A percentile compares a stretch with the other conserved stretches of the same genome.
These are phyloP conservation scores for Alternaria novae-zelandiae DNA, from an alignment of 2,329 filamentous ascomycete species.

Conservation along the genomic window DNA sequence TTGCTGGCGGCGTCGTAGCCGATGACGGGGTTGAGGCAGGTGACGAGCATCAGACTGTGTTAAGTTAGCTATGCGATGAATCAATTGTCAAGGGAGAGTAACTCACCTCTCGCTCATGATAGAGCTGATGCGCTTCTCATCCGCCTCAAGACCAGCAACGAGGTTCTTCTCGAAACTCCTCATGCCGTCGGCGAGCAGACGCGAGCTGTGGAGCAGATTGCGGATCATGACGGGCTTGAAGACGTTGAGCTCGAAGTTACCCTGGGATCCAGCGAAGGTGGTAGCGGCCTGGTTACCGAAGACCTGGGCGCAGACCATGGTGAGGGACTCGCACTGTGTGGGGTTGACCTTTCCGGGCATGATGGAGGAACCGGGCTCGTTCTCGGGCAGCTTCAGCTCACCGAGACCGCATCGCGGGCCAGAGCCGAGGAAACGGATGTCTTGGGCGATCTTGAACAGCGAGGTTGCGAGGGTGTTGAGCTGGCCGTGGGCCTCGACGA, in stretches of 20 bases:
- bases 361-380: constrained; percentile 96
- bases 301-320: constrained; percentile 97
- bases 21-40: constrained; percentile 62
- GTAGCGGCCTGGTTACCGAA: constrained; percentile 96
- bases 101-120: constrained; percentile 93
- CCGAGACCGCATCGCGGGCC: constrained; percentile 95
- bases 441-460: constrained; percentile 97
- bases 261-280: constrained; percentile 94
- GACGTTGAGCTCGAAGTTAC: constrained; percentile 98
- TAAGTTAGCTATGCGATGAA: constrained; percentile 12
- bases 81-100: too few relatives aligned
- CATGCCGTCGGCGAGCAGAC: constrained; percentile 91
- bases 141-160: constrained; percentile 84
- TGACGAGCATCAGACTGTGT: constrained; percentile 91
- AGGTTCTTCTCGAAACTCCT: constrained; percentile 93
- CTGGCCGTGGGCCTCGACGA: constrained; percentile 91
- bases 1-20: constrained; percentile 45
- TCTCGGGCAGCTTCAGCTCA: constrained; percentile 92
- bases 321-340: constrained; percentile 95
- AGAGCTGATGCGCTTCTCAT: constrained; percentile 87
- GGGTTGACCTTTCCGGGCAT: constrained; percentile 99
- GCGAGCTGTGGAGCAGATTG: constrained; percentile 90
- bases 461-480: constrained; percentile 92
- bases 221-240: constrained; percentile 97
- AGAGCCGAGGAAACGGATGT: constrained; percentile 95